Evolutionary conservation across 208 protist species (phyloP), one percentile per base, ranked within the genome.

Genomic region (Acanthamoeba quina): DNA sequence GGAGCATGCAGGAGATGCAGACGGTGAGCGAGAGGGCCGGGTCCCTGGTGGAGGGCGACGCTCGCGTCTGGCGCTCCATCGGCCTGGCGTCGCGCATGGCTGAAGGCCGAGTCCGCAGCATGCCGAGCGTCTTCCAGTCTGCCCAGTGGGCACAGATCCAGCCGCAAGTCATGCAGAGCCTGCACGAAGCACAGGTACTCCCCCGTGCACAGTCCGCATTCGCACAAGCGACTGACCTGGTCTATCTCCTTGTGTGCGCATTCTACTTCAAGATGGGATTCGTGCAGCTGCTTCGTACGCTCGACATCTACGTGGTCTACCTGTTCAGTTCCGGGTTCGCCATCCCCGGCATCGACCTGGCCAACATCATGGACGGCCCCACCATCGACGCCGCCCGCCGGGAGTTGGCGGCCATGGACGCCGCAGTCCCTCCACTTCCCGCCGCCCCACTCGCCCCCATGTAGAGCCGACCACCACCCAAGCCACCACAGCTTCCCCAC

Each of bases 61-160:
- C 78, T 6, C 78, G 78, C n/a, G 54, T 88, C 3, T 88, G 78
- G 78, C 44, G 52, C 24, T 88, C 78, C 5, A 88, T 88, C 24
- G n/a, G 34, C 17, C 3, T 88, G 21, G 78, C 78, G 4, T 58
- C 78, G 24, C 44, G n/a, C 15, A 44, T 88, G 24, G 78, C 78
- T 15, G 49, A 88, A 44, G 17, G 49, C 1, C 6, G 78, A 13
- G 78, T 29, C 6, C 49, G 26, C 52, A 88, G 13, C 17, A 26
- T 88, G 49, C 78, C 78, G 31, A 88, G 52, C 72, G 29, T 88
- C 26, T 88, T 88, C 78, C 21, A 60, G 29, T 88, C 78, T 4
- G 2, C 44, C 10, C 78, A 88, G 49, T 88, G 78, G 78, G 52
- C 19, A 2, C 9, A 37, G 78, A 41, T 88, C 29, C 49, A 64